Percentiles rank a stretch among this genome's conserved stretches.
Evolutionary conservation across 345 rosid genomes (phyloP).

Genomic region (Pistacia integerrima): DNA sequence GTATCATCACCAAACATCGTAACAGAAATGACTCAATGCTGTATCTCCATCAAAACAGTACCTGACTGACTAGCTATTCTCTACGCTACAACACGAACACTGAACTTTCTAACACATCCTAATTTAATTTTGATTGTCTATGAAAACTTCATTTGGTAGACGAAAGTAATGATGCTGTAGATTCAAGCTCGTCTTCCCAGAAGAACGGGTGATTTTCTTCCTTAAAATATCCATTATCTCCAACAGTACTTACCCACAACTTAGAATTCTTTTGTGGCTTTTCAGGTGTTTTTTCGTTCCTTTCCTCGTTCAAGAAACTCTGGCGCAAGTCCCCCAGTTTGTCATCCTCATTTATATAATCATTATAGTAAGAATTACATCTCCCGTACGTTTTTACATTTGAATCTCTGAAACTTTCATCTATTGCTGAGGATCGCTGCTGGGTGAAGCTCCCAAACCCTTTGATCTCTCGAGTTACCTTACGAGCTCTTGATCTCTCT

Average conservation of each 20-base stretch:
- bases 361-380: conserved; percentile 21
- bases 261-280: background rate
- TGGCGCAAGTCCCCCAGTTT: conserved; percentile 4
- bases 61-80: no score
- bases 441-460: conserved; percentile 68
- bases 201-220: conserved; percentile 50
- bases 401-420: conserved; percentile 21
- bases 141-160: background rate
- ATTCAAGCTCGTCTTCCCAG: conserved; percentile 9
- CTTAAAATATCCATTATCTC: background rate
- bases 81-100: background rate
- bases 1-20: no score
- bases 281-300: background rate
- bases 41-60: background rate
- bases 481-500: conserved; percentile 56
- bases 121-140: background rate
- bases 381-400: conserved; percentile 24
- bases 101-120: background rate
- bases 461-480: conserved; percentile 51
- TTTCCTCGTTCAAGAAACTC: conserved; percentile 3
- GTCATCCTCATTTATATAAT: conserved; percentile 11
- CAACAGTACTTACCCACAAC: background rate
- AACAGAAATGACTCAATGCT: no score
- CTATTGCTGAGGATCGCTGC: conserved; percentile 22
- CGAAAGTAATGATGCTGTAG: conserved; percentile 38